A percentile compares a stretch with the other conserved stretches of the same genome.
phyloP scores from a whole-genome alignment of 129 eudicot species.

The Arctium minus region DNA sequence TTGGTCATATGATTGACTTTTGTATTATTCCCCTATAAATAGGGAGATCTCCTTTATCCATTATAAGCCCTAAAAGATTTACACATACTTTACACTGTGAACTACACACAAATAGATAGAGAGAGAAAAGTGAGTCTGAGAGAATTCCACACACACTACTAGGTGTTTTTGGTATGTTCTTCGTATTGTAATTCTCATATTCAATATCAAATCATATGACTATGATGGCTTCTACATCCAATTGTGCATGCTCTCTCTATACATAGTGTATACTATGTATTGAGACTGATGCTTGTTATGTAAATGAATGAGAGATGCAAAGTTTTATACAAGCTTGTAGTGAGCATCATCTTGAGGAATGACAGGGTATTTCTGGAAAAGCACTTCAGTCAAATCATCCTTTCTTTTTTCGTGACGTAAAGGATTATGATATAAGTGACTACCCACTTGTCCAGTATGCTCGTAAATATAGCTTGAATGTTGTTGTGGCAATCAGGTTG shows the following conservation, averaged over 20 bases:
- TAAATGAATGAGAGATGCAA: constrained; percentile 50
- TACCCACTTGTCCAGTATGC: constrained; percentile 92
- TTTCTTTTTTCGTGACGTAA: constrained; percentile 67
- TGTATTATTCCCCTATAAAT: no score
- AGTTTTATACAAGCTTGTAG: constrained; percentile 76
- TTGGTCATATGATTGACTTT: no score
- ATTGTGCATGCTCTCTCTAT: background rate
- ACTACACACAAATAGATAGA: no score
- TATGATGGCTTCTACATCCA: no score
- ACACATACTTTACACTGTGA: no score
- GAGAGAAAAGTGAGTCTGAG: no score
- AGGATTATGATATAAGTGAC: constrained; percentile 49
- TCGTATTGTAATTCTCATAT: no score
- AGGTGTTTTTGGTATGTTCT: no score
- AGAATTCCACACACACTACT: no score
- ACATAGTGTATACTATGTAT: constrained; percentile 48
- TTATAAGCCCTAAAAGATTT: no score
- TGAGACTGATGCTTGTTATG: constrained; percentile 61
- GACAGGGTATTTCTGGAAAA: constrained; percentile 84
- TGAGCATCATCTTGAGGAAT: constrained; percentile 67
- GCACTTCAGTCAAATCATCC: constrained; percentile 76
- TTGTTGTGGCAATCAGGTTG: constrained; percentile 73
- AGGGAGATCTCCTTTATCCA: no score
- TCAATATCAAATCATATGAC: no score
- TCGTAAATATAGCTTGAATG: constrained; percentile 64